phyloP scores from a whole-genome alignment of 768 basidiomycete genomes.

The Leccinum disarticulatum region DNA sequence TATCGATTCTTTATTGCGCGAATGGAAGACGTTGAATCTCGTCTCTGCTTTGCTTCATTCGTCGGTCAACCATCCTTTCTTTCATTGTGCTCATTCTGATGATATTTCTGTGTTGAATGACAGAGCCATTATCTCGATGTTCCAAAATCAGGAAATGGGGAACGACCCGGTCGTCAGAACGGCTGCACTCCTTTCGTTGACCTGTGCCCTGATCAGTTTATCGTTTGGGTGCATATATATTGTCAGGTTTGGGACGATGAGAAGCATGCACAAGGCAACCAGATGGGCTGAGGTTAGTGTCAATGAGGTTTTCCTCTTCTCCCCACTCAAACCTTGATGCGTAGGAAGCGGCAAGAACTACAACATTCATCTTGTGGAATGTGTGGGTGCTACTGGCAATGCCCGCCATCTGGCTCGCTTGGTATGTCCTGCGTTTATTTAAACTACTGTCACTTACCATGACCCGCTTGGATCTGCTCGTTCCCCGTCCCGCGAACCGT shows the following conservation, averaged over 20 bases:
- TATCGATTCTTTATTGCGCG: constrained; percentile 64
- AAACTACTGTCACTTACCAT: neutral
- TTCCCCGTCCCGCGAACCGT: neutral
- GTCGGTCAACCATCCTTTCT: constrained; percentile 31
- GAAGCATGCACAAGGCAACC: constrained; percentile 67
- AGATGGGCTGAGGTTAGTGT: constrained; percentile 67
- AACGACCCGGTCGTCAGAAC: constrained; percentile 63
- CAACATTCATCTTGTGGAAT: constrained; percentile 56
- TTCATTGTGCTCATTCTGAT: neutral
- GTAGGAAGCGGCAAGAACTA: constrained; percentile 58
- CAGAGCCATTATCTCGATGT: constrained; percentile 69
- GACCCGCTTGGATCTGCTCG: neutral
- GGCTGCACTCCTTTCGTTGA: constrained; percentile 60
- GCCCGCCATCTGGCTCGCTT: constrained; percentile 71
- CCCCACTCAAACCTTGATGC: neutral
- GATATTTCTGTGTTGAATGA: neutral
- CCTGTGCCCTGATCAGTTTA: constrained; percentile 68
- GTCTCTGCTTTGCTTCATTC: constrained; percentile 63
- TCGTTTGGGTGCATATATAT: constrained; percentile 75
- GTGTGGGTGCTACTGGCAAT: constrained; percentile 68
- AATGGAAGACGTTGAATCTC: constrained; percentile 77
- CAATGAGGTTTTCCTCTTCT: neutral
- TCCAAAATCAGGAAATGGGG: constrained; percentile 53
- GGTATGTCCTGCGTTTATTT: constrained; percentile 37
- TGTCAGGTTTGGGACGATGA: constrained; percentile 69